Percentiles rank a stretch among this genome's conserved stretches.
These are phyloP conservation scores for Gautieria morchelliformis DNA, from an alignment of 768 basidiomycete species.

Conservation along the genomic window DNA sequence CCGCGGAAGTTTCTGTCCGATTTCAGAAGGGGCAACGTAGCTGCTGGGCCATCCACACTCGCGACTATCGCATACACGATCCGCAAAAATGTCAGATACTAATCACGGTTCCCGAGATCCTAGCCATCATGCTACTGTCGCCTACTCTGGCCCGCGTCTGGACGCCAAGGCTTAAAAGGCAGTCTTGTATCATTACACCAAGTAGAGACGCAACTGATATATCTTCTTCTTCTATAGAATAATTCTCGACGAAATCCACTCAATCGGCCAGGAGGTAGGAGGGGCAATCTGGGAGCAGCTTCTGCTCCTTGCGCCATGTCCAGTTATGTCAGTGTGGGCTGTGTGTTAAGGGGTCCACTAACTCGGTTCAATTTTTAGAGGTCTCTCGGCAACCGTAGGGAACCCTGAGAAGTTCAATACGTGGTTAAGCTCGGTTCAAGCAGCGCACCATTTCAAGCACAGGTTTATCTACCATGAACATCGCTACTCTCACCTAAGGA, in stretches of 20 bases:
- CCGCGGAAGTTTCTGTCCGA: constrained; percentile 64
- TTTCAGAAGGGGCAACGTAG: constrained; percentile 37
- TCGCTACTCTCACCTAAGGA: constrained; percentile 66
- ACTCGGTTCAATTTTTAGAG: constrained; percentile 26
- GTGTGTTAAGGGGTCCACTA: too few relatives aligned
- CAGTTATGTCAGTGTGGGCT: constrained; percentile 45
- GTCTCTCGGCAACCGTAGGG: constrained; percentile 65
- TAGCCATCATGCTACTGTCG: constrained; percentile 60
- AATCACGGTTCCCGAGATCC: constrained; percentile 64
- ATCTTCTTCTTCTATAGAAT: constrained; percentile 34
- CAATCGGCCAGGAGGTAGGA: constrained; percentile 52
- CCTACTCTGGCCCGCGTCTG: constrained; percentile 52
- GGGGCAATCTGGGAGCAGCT: constrained; percentile 71
- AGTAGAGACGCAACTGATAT: not conserved
- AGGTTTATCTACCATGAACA: constrained; percentile 53
- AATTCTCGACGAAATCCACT: constrained; percentile 54
- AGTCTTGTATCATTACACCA: constrained; percentile 6
- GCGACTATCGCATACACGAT: constrained; percentile 54
- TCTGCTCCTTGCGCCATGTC: constrained; percentile 59
- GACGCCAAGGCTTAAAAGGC: constrained; percentile 57
- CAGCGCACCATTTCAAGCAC: constrained; percentile 47
- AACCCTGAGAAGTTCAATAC: constrained; percentile 51
- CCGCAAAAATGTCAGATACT: constrained; percentile 62
- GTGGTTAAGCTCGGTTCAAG: constrained; percentile 57
- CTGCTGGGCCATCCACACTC: constrained; percentile 54